phyloP scores from a whole-genome alignment of 2,329 filamentous ascomycete genomes.

The Cercospora citrullina region DNA sequence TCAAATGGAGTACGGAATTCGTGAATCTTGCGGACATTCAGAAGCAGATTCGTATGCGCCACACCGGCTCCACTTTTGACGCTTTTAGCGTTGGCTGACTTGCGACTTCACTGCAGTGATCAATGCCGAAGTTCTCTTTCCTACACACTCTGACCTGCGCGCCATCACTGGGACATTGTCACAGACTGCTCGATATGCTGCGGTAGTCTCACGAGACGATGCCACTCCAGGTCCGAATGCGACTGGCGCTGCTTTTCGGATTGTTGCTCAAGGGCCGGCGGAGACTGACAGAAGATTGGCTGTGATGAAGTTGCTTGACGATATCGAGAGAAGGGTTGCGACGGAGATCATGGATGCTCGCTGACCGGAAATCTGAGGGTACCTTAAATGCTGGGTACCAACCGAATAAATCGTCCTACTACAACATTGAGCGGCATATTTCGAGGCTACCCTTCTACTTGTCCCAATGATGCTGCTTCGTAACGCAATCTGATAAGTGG shows the following conservation, averaged over 20 bases:
- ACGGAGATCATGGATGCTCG: constrained; percentile 25
- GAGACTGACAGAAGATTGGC: constrained; percentile 23
- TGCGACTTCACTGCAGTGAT: constrained; percentile 16
- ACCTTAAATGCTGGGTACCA: too few species aligned
- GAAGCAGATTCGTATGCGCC: constrained; percentile 23
- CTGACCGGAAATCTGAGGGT: not conserved
- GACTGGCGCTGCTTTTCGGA: constrained; percentile 23
- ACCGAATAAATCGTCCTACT: too few species aligned
- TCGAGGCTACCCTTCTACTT: too few species aligned
- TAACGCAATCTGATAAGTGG: too few species aligned
- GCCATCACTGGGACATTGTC: constrained; percentile 26
- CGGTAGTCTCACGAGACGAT: constrained; percentile 24
- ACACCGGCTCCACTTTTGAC: constrained; percentile 8
- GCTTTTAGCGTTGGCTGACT: constrained; percentile 11
- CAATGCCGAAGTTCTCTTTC: constrained; percentile 30
- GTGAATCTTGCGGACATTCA: constrained; percentile 16
- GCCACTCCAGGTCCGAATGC: constrained; percentile 20
- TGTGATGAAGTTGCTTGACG: constrained; percentile 29
- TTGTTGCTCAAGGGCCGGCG: constrained; percentile 25
- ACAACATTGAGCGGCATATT: too few species aligned
- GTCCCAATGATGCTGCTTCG: too few species aligned
- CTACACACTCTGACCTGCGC: constrained; percentile 24
- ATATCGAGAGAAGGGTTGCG: constrained; percentile 28
- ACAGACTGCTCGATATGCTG: constrained; percentile 21
- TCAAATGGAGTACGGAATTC: constrained; percentile 17